Conservation (phyloP, 169 alveolate genomes). For the Plasmodium chabaudi region DNA sequence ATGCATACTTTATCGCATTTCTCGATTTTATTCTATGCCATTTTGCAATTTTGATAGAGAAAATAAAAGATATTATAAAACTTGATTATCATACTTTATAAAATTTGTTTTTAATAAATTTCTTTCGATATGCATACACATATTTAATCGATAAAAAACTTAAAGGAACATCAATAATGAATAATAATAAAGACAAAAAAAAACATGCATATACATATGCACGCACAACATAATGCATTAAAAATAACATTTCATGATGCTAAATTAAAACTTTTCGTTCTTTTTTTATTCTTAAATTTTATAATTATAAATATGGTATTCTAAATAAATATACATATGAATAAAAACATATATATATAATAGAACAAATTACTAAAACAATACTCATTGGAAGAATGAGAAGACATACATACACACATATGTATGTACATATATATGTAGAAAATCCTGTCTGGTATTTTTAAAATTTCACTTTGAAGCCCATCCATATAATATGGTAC, state of each 20-base stretch:
- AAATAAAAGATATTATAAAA: too few relatives aligned
- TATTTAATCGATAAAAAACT: background rate
- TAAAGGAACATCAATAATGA: conserved; percentile 7
- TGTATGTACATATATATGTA: background rate
- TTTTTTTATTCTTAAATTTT: background rate
- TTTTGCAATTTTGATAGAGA: too few relatives aligned
- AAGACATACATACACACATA: background rate
- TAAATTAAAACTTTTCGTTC: background rate
- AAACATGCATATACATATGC: background rate
- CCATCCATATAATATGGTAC: conserved; percentile 66
- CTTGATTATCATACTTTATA: background rate
- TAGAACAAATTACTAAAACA: conserved; percentile 45
- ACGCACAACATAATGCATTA: too few relatives aligned
- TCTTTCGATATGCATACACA: conserved; percentile 10
- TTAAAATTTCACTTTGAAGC: conserved; percentile 37
- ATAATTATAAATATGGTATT: too few relatives aligned
- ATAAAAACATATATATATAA: too few relatives aligned
- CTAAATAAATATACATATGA: too few relatives aligned
- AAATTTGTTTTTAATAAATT: background rate
- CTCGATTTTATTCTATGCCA: too few relatives aligned
- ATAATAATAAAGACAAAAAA: background rate
- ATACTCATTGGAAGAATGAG: conserved; percentile 9
- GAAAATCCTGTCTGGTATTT: background rate
- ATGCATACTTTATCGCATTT: too few relatives aligned
- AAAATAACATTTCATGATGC: too few relatives aligned